Evolutionary conservation across 1,139 yeast species (phyloP).

Genomic region (Protomyces arabidopsidicola): DNA sequence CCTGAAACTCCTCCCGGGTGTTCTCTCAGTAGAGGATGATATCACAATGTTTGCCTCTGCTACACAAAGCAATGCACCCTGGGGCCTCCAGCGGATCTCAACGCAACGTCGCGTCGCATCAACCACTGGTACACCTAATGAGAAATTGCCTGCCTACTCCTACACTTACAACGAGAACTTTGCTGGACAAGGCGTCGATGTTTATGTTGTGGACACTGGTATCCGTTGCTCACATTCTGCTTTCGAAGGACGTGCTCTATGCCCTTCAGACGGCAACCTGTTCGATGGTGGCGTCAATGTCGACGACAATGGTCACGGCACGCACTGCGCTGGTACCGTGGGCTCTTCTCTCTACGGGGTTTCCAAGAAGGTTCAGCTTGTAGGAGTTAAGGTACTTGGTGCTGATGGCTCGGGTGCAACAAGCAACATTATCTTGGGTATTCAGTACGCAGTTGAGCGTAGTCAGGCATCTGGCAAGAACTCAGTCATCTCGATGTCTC

Average conservation of each 20-base stretch:
- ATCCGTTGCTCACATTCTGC: conserved; percentile 72
- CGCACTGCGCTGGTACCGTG: conserved; percentile 56
- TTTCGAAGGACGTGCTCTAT: conserved; percentile 82
- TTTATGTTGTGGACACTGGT: conserved; percentile 87
- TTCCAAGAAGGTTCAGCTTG: conserved; percentile 57
- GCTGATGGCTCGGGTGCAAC: conserved; percentile 49
- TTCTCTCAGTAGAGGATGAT: conserved; percentile 56
- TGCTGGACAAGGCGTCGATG: conserved; percentile 88
- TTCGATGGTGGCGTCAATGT: conserved; percentile 74
- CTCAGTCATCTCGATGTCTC: conserved; percentile 47
- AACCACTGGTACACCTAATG: conserved; percentile 37
- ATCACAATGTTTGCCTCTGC: conserved; percentile 64
- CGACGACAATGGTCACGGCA: conserved; percentile 92
- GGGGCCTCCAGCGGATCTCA: conserved; percentile 94
- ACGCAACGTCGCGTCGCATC: conserved; percentile 55
- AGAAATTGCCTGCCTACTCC: conserved; percentile 80
- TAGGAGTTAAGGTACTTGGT: conserved; percentile 54
- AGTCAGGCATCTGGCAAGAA: conserved; percentile 45
- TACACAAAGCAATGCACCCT: conserved; percentile 53
- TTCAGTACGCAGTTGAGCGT: conserved; percentile 43
- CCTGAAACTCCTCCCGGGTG: background rate
- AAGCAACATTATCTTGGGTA: conserved; percentile 49
- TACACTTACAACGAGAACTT: conserved; percentile 71
- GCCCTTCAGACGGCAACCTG: conserved; percentile 79
- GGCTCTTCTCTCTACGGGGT: conserved; percentile 58